Evolutionary conservation across 1,284 basidiomycete genomes (phyloP).

Genomic region (Cryptococcus jaspeensis): DNA sequence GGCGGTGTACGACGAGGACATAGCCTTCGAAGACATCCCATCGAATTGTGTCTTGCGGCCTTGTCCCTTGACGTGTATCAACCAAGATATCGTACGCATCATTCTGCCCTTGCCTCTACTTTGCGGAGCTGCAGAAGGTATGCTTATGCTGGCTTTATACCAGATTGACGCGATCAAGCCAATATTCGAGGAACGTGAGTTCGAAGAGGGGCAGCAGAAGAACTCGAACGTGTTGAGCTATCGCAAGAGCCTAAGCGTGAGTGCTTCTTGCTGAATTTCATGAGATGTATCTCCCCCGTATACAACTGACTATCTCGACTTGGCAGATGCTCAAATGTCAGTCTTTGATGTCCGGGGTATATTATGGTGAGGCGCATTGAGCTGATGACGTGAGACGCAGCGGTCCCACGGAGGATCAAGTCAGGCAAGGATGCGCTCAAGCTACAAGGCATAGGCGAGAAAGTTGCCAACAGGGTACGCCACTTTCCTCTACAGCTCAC

Average conservation of each 20-base stretch:
- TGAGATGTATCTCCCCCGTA: too few species aligned
- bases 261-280: constrained; percentile 8
- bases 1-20: constrained; percentile 26
- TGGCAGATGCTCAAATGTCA: constrained; percentile 42
- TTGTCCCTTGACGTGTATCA: constrained; percentile 43
- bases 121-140: not conserved
- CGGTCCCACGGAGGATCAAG: constrained; percentile 41
- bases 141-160: not conserved
- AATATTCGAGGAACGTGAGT: constrained; percentile 48
- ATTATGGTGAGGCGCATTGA: not conserved
- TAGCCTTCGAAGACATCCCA: constrained; percentile 39
- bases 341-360: not conserved
- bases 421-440: constrained; percentile 46
- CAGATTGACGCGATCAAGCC: constrained; percentile 51
- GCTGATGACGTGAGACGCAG: constrained; percentile 16
- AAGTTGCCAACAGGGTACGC: constrained; percentile 44
- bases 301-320: too few species aligned
- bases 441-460: constrained; percentile 46
- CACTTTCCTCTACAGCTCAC: not conserved
- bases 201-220: constrained; percentile 45
- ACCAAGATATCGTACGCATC: constrained; percentile 47
- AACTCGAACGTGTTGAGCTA: constrained; percentile 51
- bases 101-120: not conserved
- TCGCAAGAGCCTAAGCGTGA: constrained; percentile 47
- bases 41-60: constrained; percentile 34